Evolutionary conservation across 2,329 filamentous ascomycete genomes (phyloP).

Genomic region (Diaporthe citri): DNA sequence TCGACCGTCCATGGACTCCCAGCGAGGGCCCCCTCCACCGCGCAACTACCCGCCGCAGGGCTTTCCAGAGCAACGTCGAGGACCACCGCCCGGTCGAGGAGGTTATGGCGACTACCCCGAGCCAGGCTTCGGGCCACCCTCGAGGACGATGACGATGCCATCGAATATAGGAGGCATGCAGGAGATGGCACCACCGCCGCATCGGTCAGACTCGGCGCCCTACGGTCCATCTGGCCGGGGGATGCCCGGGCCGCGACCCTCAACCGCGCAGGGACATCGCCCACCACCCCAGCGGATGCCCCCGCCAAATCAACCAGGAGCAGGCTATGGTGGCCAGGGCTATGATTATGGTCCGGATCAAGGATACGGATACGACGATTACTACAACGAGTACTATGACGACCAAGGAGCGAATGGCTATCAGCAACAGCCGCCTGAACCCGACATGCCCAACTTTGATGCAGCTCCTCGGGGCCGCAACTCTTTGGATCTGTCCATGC

Average conservation of each 20-base stretch:
- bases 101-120: conserved; percentile 55
- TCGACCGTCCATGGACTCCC: conserved; percentile 52
- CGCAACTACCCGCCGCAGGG: conserved; percentile 54
- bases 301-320: conserved; percentile 55
- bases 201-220: conserved; percentile 59
- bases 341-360: conserved; percentile 48
- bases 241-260: conserved; percentile 62
- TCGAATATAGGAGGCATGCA: conserved; percentile 56
- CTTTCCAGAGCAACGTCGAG: conserved; percentile 53
- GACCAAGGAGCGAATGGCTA: conserved; percentile 47
- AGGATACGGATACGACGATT: conserved; percentile 59
- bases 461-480: conserved; percentile 52
- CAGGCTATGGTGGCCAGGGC: conserved; percentile 43
- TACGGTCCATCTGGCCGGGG: conserved; percentile 60
- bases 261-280: conserved; percentile 66
- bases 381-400: conserved; percentile 69
- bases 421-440: conserved; percentile 44
- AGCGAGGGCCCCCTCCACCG: conserved; percentile 50
- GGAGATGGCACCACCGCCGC: conserved; percentile 50
- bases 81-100: conserved; percentile 47
- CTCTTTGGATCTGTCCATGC: conserved; percentile 64
- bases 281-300: conserved; percentile 67
- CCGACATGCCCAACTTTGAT: conserved; percentile 59
- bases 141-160: conserved; percentile 74
- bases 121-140: conserved; percentile 62